Evolutionary conservation across 2,329 filamentous ascomycete species (phyloP), one percentile per base, ranked within the genome.

Genomic region (Xylaria digitata): DNA sequence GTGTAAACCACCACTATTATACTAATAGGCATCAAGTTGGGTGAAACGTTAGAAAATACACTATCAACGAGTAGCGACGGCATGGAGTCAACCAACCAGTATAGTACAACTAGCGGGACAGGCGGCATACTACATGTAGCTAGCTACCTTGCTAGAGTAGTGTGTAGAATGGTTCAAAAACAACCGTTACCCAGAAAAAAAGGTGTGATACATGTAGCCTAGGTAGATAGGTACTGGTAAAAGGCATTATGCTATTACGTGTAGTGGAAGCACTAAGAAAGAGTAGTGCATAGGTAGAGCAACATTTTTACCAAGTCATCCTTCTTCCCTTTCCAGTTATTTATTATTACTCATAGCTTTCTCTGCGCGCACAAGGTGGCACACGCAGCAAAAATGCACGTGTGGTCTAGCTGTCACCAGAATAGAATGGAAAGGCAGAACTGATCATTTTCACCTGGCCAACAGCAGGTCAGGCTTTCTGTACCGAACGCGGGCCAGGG

Each of bases 361-460:
- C 5, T 17, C 48, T 46, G 53, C 48, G 50, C 48, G 53, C 48
- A 56, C 49, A 43, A 56, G 40, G 50, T 43, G 55, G n/a, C 65
- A 64, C 55, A 63, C 49, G 55, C 64, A 54, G 40, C 32, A 49
- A 59, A 15, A 40, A 55, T 66, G 53, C 59, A 54, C 32, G 48
- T 40, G 23, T 23, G 34, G 21, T 30, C 58, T 46, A 61, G 34
- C 26, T 21, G 30, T 62, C 50, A 34, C 45, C 30, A 60, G 45
- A 53, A 62, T 61, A 46, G 45, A 66, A 66, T 50, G 42, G 21
- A 49, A 63, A 42, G 54, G 58, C 37, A 42, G 21, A 59, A 59
- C 55, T 37, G 43, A 40, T 62, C 30, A 40, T 43, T 34, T 26
- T 21, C 4, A 55, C 45, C 50, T 46, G 21, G 30, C 58, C 37